phyloP scores from a whole-genome alignment of 2,329 filamentous ascomycete species.

The Acrodontium crateriforme region DNA sequence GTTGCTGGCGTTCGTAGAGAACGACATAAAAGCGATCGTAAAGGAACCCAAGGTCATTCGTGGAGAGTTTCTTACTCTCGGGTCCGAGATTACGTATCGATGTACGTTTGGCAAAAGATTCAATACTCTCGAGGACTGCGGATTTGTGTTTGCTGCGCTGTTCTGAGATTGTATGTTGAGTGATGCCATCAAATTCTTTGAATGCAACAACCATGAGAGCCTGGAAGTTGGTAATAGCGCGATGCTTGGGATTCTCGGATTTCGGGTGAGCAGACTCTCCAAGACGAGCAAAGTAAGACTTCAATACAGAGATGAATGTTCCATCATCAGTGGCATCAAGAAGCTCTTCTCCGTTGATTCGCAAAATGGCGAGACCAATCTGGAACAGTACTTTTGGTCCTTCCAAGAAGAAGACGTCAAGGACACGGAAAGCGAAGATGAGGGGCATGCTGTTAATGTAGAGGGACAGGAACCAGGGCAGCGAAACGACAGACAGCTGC shows the following conservation, averaged over 20 bases:
- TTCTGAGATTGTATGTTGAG: conserved; percentile 81
- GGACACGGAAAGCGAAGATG: conserved; percentile 88
- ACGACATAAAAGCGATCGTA: conserved; percentile 93
- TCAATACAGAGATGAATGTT: conserved; percentile 90
- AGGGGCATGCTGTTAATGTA: conserved; percentile 99
- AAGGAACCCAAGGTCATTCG: conserved; percentile 73
- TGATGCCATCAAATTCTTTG: conserved; percentile 93
- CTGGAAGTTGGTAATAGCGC: conserved; percentile 89
- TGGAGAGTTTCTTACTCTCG: conserved; percentile 79
- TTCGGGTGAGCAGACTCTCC: conserved; percentile 94
- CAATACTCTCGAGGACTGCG: conserved; percentile 85
- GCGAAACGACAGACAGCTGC: conserved; percentile 88
- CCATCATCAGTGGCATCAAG: conserved; percentile 89
- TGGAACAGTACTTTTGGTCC: conserved; percentile 96
- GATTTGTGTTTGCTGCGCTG: conserved; percentile 86
- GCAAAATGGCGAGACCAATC: conserved; percentile 86
- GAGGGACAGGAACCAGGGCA: conserved; percentile 94
- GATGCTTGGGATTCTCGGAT: conserved; percentile 86
- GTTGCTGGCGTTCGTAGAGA: conserved; percentile 80
- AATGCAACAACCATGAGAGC: conserved; percentile 99
- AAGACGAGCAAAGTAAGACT: conserved; percentile 82
- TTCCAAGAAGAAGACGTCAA: conserved; percentile 97
- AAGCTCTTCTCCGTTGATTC: conserved; percentile 93
- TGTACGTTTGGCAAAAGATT: conserved; percentile 92
- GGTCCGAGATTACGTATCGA: conserved; percentile 91